These are phyloP conservation scores for Stemphylium beticola DNA, from an alignment of 2,329 filamentous ascomycete species.

Conservation along the genomic window DNA sequence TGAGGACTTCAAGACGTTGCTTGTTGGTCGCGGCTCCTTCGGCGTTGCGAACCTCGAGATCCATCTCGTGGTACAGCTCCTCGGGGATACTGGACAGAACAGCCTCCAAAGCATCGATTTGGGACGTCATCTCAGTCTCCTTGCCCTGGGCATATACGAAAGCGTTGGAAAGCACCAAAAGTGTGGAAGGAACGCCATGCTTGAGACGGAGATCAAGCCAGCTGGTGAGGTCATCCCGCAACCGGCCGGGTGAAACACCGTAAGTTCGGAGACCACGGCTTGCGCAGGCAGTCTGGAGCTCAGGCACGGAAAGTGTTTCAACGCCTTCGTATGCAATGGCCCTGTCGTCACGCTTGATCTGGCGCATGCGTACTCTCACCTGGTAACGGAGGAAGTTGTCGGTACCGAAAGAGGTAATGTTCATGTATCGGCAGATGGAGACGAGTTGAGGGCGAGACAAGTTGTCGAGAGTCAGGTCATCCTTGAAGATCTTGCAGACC, in stretches of 20 bases:
- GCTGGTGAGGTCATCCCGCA: constrained; percentile 87
- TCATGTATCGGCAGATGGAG: constrained; percentile 98
- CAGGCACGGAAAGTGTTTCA: constrained; percentile 87
- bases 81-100: constrained; percentile 95
- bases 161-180: constrained; percentile 93
- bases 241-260: constrained; percentile 83
- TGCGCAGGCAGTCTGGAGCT: constrained; percentile 90
- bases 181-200: constrained; percentile 93
- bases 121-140: constrained; percentile 80
- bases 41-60: constrained; percentile 95
- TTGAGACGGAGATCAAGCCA: constrained; percentile 94
- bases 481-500: constrained; percentile 98
- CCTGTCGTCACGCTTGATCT: constrained; percentile 97
- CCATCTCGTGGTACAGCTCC: constrained; percentile 98
- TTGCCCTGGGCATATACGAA: constrained; percentile 95
- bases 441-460: constrained; percentile 93
- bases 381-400: constrained; percentile 98
- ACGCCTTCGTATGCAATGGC: constrained; percentile 95
- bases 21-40: constrained; percentile 98
- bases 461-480: constrained; percentile 96
- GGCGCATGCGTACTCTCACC: constrained; percentile 95
- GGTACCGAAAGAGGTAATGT: constrained; percentile 94
- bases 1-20: constrained; percentile 96
- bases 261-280: constrained; percentile 92
- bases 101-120: constrained; percentile 90